Evolutionary conservation across 169 alveolate species (phyloP), one percentile per base, ranked within the genome.

Genomic region (Cryptosporidium tyzzeri): DNA sequence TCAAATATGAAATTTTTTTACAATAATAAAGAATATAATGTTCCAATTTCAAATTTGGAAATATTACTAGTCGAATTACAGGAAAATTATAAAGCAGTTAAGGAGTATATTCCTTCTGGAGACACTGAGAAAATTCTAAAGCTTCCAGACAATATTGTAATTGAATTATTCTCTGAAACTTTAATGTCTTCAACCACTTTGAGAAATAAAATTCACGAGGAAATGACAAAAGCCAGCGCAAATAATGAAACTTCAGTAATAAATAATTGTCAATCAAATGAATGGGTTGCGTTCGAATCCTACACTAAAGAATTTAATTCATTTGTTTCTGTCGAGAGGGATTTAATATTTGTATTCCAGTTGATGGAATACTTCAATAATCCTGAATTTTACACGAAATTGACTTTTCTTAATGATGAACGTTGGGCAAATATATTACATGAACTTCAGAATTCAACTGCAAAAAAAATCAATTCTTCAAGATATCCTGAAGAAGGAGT

Each of bases 401-500:
- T 41, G 5, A 33, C 35, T 33, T 21, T 73, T 37, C 73, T 21
- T 4, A 3, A 33, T 5, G 73, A 33, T 67, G 26, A 37, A 31
- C 16, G 18, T 8, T 67, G 14, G 10, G 10, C 0, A 37, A 45
- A 73, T 21, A 53, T 31, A 12, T 35, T n/a, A 50, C 26, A 70
- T 37, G 62, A 26, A 9, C 44, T 21, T 29, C 29, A 8, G 37
- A 70, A 70, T 50, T 48, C 48, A 23, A 10, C 45, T 33, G 8
- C 33, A 26, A 26, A 58, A 26, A 53, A 55, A 55, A 23, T 21
- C 4, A 39, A 33, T n/a, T 6, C 37, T 29, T 10, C 0, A 18
- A 80, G 89, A 62, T 14, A 33, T 37, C 89, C 89, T 14, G 89
- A 80, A 23, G 89, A 80, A 14, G 89, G 89, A 14, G 67, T 80